Base-by-base conservation (phyloP, 805 yeast genomes). In the Candida yuanshanica region DNA sequence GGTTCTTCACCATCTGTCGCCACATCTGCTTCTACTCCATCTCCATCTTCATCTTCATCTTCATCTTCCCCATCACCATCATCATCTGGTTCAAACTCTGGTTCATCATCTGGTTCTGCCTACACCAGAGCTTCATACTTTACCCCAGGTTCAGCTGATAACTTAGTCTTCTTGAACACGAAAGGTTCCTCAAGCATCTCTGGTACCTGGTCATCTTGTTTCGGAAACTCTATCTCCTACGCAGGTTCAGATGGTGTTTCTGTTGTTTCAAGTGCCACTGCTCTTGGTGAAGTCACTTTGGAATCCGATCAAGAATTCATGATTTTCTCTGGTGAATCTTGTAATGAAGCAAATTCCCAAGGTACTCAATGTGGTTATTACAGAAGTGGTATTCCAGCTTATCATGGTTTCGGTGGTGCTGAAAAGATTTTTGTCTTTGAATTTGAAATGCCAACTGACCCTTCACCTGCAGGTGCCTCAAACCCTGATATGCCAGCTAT, bases 401-500 rank as follows among this genome's bases (percentile, higher is more conserved):
- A 83, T 72, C 95, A 89, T 35, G 99, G 98, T 33, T 93, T 91
- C 64, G 82, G 77, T 36, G 99, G 99, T 57, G 62, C 72, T 42
- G 58, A 71, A 60, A 91, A 91, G 77, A 79, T 91, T 61, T 90
- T 93, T 64, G 82, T 88, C 38, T 87, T 93, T 62, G 97, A 91
- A 72, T 93, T 93, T 69, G 70, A 74, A 62, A 93, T 93, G 99
- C 99, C 99, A 50, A 60, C 75, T 45, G 89, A 77, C 51, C 13
- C 47, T 14, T 20, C 37, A 13, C 64, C 70, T 39, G 58, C 72
- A 26, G 69, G 74, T 46, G 61, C 73, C 35, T 51, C 70, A 56
- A 89, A 90, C 74, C 74, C 74, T 58, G 97, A 93, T 65, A 91
- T 93, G 98, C 99, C 99, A 52, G 98, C 99, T 48, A 76, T 90